Conservation (phyloP, 768 basidiomycete genomes). For the Trichaptum fuscoviolaceum region DNA sequence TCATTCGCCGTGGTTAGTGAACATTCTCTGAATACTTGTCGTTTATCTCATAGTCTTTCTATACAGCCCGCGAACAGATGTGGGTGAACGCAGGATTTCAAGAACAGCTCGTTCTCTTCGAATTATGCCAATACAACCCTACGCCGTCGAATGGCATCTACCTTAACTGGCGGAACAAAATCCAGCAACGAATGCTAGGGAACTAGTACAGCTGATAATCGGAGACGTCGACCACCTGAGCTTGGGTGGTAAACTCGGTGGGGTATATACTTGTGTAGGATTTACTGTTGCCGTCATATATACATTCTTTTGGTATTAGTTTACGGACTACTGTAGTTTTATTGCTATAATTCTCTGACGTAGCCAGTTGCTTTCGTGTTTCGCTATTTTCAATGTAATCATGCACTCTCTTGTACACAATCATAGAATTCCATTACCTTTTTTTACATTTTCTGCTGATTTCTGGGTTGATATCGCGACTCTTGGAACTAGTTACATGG, state of each 20-base stretch:
- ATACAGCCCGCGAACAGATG: constrained; percentile 65
- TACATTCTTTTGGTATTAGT: not conserved
- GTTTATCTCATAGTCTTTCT: constrained; percentile 5
- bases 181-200: constrained; percentile 43
- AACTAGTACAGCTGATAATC: not conserved
- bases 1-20: constrained; percentile 52
- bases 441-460: not conserved
- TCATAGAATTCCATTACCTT: not conserved
- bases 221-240: not conserved
- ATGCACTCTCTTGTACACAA: not conserved
- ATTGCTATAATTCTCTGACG: not conserved
- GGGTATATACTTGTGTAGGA: not conserved
- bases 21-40: constrained; percentile 7
- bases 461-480: no score
- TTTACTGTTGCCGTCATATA: not conserved
- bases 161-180: constrained; percentile 52
- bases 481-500: not conserved
- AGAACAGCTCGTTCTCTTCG: constrained; percentile 72
- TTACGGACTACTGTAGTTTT: not conserved
- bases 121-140: constrained; percentile 65
- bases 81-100: constrained; percentile 79
- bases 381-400: not conserved
- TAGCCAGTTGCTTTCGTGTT: not conserved
- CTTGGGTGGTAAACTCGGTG: not conserved
- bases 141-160: constrained; percentile 59